Base-by-base conservation (phyloP, 2,329 filamentous ascomycete genomes). In the Claviceps digitariae region DNA sequence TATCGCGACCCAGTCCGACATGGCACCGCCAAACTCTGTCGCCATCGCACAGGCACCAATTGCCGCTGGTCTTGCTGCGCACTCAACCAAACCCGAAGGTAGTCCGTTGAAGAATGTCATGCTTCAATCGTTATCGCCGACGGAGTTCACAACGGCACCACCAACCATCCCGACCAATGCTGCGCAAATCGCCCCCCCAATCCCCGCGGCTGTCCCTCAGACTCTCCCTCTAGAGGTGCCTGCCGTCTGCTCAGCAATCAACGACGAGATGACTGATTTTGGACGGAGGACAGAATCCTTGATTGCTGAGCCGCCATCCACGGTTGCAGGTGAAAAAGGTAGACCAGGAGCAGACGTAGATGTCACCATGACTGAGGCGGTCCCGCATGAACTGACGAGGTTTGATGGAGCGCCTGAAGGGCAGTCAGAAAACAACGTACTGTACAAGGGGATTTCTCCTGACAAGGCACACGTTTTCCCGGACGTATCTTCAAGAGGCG, bases 21-120 rank as follows among this genome's bases (percentile, higher is more conserved):
- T 44, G 8, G 54, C 54, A 20, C 62, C 64, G 27, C 53, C 62
- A 52, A 68, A 63, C 55, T 63, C 67, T 7, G 55, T 65, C 52
- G 62, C 55, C 7, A 55, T 65, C 52, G 63, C 55, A n/a, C 59
- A 68, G 34, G 61, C 65, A 40, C 63, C 69, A 38, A 56, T 68
- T 50, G 38, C 64, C 47, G 57, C 60, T 9, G 57, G 57, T 20
- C 57, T 65, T 27, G 57, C 62, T 2, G 56, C 60, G 48, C 56
- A 59, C 38, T 65, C 69, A 3, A 66, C 68, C 1, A 68, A 61
- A 56, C 59, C 69, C 3, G 75, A 77, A 57, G 76, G 75, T 2
- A 79, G 76, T 51, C 76, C 76, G 0, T 62, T 79, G 21, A 78
- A 78, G 64, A 75, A 78, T 49, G 74, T 77, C 38, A 65, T 74